Base-by-base conservation (phyloP, 768 basidiomycete genomes). In the Hygrophorus russula region DNA sequence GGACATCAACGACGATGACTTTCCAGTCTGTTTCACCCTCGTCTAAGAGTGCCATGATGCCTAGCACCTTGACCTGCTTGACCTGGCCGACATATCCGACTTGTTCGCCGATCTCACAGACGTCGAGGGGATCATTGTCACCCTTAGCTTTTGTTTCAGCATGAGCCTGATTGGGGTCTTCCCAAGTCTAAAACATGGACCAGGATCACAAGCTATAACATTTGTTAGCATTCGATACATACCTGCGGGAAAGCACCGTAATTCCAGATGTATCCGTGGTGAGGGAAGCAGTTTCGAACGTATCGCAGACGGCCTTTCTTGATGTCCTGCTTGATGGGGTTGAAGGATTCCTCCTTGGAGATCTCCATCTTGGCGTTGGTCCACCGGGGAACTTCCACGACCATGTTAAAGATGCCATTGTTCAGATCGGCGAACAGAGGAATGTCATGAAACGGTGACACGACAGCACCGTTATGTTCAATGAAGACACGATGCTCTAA, bases 21-120 rank as follows among this genome's bases (percentile, higher is more conserved):
- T 99, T 99, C 96, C 96, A 99, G 72, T 98, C 96, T 52, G 96
- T 98, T 72, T 98, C 96, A 56, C 96, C 96, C 63, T 98, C 96
- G 60, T 99, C 96, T 53, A 98, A 82, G 46, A 98, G 74, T 46
- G 96, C 96, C 94, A 98, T 98, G 78, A 98, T 94, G 49, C 96
- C 96, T 57, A 99, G 88, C 52, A 99, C 87, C 74, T 99, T 99
- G 78, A 99, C 96, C 65, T 97, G 96, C 72, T 98, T 99, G 64
- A 99, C 78, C 63, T 98, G 93, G 45, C 96, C 96, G 49, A 82
- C 79, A 63, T 92, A 90, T 53, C 94, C 96, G 55, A 98, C 87
- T 64, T 93, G 88, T 65, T 99, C 96, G 49, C 96, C 96, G 56
- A 99, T 98, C 69, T 99, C 96, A 66, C 96, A 98, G 53, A 99